Evolutionary conservation across 1,139 yeast genomes (phyloP).

Genomic region (Geotrichum klebahnii): DNA sequence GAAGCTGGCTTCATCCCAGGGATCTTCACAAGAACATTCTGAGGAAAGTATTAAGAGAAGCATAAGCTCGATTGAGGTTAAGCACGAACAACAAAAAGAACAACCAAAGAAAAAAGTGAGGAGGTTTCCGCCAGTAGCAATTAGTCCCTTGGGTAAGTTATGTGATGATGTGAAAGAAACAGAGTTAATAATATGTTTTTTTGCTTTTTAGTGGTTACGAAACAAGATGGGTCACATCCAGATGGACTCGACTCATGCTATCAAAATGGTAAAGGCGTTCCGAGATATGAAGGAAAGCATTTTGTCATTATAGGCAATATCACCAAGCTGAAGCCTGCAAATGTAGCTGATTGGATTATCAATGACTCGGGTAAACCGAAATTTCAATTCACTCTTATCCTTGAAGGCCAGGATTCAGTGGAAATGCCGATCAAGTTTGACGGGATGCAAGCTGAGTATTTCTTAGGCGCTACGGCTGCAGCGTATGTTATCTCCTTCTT

Average conservation of each 20-base stretch:
- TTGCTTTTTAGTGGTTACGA: neutral
- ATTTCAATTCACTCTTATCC: neutral
- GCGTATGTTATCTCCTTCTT: neutral
- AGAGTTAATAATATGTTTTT: no score
- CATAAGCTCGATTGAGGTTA: neutral
- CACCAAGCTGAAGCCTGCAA: neutral
- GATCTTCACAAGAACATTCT: no score
- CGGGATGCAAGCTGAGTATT: conserved; percentile 5
- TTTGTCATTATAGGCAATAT: conserved; percentile 9
- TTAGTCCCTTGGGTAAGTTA: neutral
- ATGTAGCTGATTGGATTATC: neutral
- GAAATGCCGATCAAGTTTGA: conserved; percentile 1
- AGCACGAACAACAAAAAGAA: neutral
- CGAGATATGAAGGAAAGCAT: neutral
- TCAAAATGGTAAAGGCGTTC: no score
- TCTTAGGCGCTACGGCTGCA: conserved; percentile 1
- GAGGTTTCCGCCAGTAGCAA: neutral
- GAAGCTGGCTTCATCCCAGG: no score
- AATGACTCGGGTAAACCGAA: neutral
- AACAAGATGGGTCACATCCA: conserved; percentile 10
- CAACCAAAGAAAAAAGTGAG: neutral
- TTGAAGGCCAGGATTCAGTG: conserved; percentile 15
- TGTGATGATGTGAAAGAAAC: no score
- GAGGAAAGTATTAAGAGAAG: no score
- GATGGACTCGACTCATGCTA: conserved; percentile 13